Conservation (phyloP, 148 eudicot species). For the Camellia japonica region DNA sequence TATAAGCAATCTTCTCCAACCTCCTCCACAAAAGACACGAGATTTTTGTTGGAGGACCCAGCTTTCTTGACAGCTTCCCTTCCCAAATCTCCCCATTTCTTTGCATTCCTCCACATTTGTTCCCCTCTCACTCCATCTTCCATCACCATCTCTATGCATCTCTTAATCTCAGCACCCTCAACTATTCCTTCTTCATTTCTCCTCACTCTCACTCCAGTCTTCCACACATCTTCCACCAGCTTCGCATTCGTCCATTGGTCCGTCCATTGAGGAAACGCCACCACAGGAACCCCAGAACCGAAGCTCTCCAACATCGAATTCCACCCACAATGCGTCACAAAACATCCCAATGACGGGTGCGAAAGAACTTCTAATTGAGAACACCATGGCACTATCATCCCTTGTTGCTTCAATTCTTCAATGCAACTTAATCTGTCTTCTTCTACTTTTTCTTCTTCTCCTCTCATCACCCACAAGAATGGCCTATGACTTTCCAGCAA, state of each 20-base stretch:
- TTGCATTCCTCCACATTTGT: too few species aligned
- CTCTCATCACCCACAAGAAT: slow-evolving; percentile 9
- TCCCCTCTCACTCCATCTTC: too few species aligned
- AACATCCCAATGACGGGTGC: too few species aligned
- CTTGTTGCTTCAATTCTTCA: neutral
- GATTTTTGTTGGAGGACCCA: neutral
- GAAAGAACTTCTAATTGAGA: too few species aligned
- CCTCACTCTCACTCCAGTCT: too few species aligned
- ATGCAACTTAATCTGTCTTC: slow-evolving; percentile 8
- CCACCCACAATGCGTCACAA: neutral
- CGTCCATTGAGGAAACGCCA: neutral
- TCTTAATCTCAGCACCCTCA: too few species aligned
- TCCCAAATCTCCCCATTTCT: neutral
- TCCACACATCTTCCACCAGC: neutral
- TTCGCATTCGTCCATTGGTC: neutral
- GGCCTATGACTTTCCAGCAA: neutral
- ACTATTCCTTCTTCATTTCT: too few species aligned
- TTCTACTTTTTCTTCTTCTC: neutral
- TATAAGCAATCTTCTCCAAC: neutral
- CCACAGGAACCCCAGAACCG: neutral
- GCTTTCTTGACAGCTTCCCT: neutral
- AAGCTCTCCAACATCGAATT: slow-evolving; percentile 8
- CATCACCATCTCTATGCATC: too few species aligned
- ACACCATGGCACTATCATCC: neutral
- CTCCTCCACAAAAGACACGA: neutral